Evolutionary conservation across 176 grass and related monocot genomes (phyloP).

Genomic region (Musa itinerans): DNA sequence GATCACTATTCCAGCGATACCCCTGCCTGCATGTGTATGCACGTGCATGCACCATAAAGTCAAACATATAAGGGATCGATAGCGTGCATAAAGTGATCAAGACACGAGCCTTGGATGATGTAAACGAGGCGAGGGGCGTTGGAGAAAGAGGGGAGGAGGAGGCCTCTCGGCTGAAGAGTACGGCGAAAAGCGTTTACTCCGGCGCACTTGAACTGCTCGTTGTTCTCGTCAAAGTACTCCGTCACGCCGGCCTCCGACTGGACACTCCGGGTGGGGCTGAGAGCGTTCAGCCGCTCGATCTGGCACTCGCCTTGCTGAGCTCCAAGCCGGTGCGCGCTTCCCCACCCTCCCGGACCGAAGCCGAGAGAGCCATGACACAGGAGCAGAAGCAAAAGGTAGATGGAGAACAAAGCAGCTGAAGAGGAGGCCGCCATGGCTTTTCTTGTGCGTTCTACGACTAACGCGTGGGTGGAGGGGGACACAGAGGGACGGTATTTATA

Average conservation of each 20-base stretch:
- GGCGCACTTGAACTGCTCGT: constrained; percentile 21
- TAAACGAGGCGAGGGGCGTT: constrained; percentile 27
- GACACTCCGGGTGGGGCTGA: neutral
- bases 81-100: neutral
- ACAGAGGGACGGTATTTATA: neutral
- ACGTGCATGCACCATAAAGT: neutral
- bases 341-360: neutral
- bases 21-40: constrained; percentile 18
- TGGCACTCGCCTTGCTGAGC: neutral
- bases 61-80: neutral
- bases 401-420: neutral
- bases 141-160: constrained; percentile 27
- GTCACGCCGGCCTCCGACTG: constrained; percentile 34
- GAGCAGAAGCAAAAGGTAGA: neutral
- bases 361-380: neutral
- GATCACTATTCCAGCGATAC: constrained; percentile 12
- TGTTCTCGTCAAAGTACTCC: constrained; percentile 29
- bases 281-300: neutral
- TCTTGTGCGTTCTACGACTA: neutral
- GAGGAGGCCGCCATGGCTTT: neutral
- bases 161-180: constrained; percentile 24
- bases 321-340: neutral
- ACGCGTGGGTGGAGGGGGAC: too few relatives aligned
- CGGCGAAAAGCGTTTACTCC: constrained; percentile 19
- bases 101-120: constrained; percentile 20